Evolutionary conservation across 805 yeast genomes (phyloP).

Genomic region (Isabelozyma pseudorhagii): DNA sequence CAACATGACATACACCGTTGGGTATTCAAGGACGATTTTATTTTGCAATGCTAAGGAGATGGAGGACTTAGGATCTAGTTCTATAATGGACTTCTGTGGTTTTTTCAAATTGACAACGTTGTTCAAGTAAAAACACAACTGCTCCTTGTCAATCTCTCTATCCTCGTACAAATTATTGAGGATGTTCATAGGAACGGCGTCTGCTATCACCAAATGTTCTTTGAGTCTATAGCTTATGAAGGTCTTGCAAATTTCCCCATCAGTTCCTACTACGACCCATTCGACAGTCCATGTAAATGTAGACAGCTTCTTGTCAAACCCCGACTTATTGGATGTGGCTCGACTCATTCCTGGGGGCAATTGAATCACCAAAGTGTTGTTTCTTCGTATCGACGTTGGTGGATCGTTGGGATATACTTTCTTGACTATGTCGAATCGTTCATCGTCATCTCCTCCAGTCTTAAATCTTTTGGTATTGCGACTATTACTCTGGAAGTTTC

Average conservation of each 20-base stretch:
- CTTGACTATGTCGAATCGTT: slow-evolving; percentile 17
- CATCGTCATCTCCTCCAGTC: slow-evolving; percentile 18
- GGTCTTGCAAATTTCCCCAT: slow-evolving; percentile 21
- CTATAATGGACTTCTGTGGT: slow-evolving; percentile 27
- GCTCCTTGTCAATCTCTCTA: slow-evolving; percentile 17
- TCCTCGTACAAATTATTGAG: slow-evolving; percentile 14
- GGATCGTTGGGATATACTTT: slow-evolving; percentile 24
- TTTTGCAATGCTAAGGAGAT: slow-evolving; percentile 52
- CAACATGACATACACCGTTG: slow-evolving; percentile 55
- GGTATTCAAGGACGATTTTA: slow-evolving; percentile 70
- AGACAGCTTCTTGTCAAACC: slow-evolving; percentile 62
- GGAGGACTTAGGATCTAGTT: slow-evolving; percentile 27
- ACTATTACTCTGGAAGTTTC: slow-evolving; percentile 12
- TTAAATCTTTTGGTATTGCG: slow-evolving; percentile 17
- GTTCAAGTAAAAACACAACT: slow-evolving; percentile 29
- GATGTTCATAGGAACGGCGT: slow-evolving; percentile 40
- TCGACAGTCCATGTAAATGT: slow-evolving; percentile 79
- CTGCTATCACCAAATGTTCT: slow-evolving; percentile 32
- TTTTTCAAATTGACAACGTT: slow-evolving; percentile 21
- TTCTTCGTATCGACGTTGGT: slow-evolving; percentile 34
- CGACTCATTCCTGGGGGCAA: slow-evolving; percentile 77
- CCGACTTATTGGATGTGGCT: slow-evolving; percentile 58
- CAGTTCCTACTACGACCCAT: slow-evolving; percentile 48
- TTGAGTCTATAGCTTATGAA: slow-evolving; percentile 43
- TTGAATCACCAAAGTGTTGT: slow-evolving; percentile 64